Base-by-base conservation (phyloP, 2,329 filamentous ascomycete genomes). In the Fusarium sp. region DNA sequence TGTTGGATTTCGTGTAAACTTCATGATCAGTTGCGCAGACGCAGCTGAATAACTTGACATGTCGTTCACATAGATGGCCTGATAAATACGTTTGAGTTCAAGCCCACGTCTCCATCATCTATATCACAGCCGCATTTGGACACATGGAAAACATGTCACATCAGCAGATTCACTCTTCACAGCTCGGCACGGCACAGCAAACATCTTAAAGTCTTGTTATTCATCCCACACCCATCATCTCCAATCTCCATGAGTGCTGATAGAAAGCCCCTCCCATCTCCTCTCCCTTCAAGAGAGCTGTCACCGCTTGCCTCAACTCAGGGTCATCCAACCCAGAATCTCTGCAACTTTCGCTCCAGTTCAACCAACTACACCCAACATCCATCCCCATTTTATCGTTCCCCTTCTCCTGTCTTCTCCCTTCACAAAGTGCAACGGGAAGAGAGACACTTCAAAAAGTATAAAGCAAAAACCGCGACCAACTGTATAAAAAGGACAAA, bases 211-310 rank as follows among this genome's bases (percentile, higher is more conserved):
- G 20, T 71, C 64, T 71, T 78, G 66, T 71, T 72, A 77, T 78
- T 78, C 72, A 71, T 73, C 75, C 70, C 65, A 35, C 74, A 50
- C 69, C 73, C 45, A 39, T 61, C 67, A 63, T 67, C 66, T 57
- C 39, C 64, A 32, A 35, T 76, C 74, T 76, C 69, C 74, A 76
- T 71, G 66, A 48, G 66, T 52, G 61, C 59, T 27, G 60, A 76
- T 71, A 68, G 58, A 63, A 73, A 70, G 67, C 57, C 62, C 66
- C 61, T 56, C 70, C 23, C 23, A 14, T 48, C 43, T 3, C 13
- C 43, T 48, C 43, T 67, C 68, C 45, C 58, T 58, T 48, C 48
- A 65, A 70, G 67, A 71, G 68, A 67, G 56, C 64, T 56, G 65
- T 66, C 65, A 64, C 68, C 64, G 52, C 58, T 68, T 18, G 41